Conservation (phyloP, 805 yeast species). For the Saccharomyces eubayanus region DNA sequence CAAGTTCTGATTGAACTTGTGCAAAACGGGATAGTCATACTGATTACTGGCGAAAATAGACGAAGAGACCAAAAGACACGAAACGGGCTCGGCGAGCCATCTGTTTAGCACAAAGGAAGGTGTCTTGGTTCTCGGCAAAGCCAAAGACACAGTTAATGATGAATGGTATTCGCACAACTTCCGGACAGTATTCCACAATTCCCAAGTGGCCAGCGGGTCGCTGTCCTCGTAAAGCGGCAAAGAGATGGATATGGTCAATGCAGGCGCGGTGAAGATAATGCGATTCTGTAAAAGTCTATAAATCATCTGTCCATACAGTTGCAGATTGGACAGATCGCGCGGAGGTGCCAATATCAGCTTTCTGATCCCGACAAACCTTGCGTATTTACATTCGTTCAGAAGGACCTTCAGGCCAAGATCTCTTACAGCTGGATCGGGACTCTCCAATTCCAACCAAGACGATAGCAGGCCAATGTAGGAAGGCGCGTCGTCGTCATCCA, state of each 20-base stretch:
- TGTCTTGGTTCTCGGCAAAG: constrained; percentile 54
- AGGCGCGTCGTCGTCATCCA: constrained; percentile 7
- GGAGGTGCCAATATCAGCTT: constrained; percentile 60
- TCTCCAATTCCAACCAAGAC: constrained; percentile 64
- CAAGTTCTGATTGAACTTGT: constrained; percentile 47
- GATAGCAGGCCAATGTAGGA: constrained; percentile 49
- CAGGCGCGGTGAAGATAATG: constrained; percentile 24
- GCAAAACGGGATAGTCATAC: constrained; percentile 56
- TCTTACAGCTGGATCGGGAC: constrained; percentile 40
- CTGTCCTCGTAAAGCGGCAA: constrained; percentile 43
- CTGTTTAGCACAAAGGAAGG: constrained; percentile 45
- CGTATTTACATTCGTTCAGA: constrained; percentile 50
- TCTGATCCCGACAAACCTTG: constrained; percentile 48
- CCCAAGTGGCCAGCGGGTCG: constrained; percentile 59
- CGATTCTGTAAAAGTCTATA: constrained; percentile 21
- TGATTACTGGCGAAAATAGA: constrained; percentile 51
- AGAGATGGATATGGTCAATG: constrained; percentile 36
- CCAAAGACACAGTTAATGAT: constrained; percentile 62
- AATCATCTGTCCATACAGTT: constrained; percentile 41
- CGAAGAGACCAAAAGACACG: constrained; percentile 47
- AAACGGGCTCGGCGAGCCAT: constrained; percentile 64
- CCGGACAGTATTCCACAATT: constrained; percentile 62
- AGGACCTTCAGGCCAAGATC: constrained; percentile 50
- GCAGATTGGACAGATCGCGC: constrained; percentile 43
- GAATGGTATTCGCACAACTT: constrained; percentile 45